Evolutionary conservation across 2,329 filamentous ascomycete species (phyloP).

Genomic region (Magnaporthiopsis poae): DNA sequence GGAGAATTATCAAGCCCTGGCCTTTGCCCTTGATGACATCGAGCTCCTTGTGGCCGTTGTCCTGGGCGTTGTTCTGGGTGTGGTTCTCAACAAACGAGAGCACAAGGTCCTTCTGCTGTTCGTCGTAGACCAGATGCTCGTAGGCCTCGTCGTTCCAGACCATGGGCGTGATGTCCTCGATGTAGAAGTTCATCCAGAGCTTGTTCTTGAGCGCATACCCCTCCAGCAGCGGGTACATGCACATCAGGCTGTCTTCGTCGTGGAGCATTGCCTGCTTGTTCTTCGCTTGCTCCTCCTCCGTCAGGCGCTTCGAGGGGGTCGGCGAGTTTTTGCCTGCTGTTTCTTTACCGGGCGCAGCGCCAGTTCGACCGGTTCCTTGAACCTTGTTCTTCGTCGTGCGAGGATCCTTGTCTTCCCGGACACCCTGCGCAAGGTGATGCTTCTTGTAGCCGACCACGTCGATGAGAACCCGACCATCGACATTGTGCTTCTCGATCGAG

Average conservation of each 20-base stretch:
- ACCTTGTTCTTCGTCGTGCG: constrained; percentile 17
- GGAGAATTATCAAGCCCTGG: constrained; percentile 14
- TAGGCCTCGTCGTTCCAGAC: constrained; percentile 36
- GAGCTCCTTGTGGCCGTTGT: constrained; percentile 17
- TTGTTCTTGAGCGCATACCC: constrained; percentile 39
- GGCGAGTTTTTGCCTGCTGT: not conserved
- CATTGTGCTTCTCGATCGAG: constrained; percentile 24
- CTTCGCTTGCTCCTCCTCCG: constrained; percentile 23
- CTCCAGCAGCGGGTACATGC: constrained; percentile 80
- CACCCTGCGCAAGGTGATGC: constrained; percentile 26
- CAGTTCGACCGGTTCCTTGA: constrained; percentile 8
- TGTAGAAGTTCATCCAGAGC: constrained; percentile 30
- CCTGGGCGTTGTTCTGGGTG: constrained; percentile 14
- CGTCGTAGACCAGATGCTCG: constrained; percentile 36
- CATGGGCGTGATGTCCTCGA: constrained; percentile 32
- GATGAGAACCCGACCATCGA: constrained; percentile 30
- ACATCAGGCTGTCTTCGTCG: constrained; percentile 68
- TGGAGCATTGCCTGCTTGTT: constrained; percentile 32
- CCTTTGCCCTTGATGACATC: constrained; percentile 35
- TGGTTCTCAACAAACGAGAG: constrained; percentile 39
- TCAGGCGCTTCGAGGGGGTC: constrained; percentile 17
- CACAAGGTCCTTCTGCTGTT: constrained; percentile 37
- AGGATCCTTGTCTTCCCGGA: constrained; percentile 25
- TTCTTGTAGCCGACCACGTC: constrained; percentile 34
- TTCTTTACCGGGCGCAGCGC: constrained; percentile 1